These are phyloP conservation scores for Ogataea neopini DNA, from an alignment of 805 yeast genomes.

Conservation along the genomic window DNA sequence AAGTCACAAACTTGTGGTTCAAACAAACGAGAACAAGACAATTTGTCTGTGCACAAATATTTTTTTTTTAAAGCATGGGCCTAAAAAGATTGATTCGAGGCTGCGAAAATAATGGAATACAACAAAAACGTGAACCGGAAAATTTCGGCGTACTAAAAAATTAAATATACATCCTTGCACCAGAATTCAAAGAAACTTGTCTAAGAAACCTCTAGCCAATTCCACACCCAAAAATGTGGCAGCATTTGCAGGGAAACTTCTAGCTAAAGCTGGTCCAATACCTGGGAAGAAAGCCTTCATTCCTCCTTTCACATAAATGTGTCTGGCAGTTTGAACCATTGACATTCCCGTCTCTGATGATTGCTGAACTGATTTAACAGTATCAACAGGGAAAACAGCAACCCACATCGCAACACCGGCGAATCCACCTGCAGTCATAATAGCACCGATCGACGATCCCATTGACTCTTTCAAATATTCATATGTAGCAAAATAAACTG, in stretches of 20 bases:
- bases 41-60: too few species aligned
- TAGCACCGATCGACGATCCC: conserved; percentile 69
- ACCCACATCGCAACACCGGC: conserved; percentile 98
- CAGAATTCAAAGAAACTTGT: conserved; percentile 10
- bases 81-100: not conserved
- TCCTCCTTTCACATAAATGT: conserved; percentile 76
- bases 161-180: not conserved
- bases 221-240: conserved; percentile 97
- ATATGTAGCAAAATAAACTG: conserved; percentile 92
- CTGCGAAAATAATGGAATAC: not conserved
- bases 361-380: conserved; percentile 84
- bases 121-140: not conserved
- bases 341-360: conserved; percentile 55
- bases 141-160: not conserved
- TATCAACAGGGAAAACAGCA: conserved; percentile 93
- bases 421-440: conserved; percentile 89
- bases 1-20: not conserved
- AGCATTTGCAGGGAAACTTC: conserved; percentile 99
- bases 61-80: not conserved
- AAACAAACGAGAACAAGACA: too few species aligned
- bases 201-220: conserved; percentile 47
- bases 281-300: conserved; percentile 96
- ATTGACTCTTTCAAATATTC: conserved; percentile 72
- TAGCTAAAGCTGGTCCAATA: conserved; percentile 88
- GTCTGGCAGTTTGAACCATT: conserved; percentile 63